Conservation (phyloP, 495 filamentous ascomycete genomes). For the Lasiosphaeris hirsuta region DNA sequence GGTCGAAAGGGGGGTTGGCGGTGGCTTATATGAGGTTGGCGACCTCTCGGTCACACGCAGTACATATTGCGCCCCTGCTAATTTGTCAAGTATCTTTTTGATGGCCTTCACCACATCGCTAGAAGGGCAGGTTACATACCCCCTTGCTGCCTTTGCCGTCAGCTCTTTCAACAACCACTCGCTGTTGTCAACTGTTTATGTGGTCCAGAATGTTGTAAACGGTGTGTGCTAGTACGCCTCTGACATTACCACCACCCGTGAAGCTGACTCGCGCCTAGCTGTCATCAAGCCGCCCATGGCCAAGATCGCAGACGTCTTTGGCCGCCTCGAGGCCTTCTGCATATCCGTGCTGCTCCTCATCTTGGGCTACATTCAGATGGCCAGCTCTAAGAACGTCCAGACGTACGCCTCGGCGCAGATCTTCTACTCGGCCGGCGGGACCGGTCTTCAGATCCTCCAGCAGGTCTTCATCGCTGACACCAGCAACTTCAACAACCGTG, state of each 20-base stretch:
- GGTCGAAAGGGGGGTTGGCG: constrained; percentile 44
- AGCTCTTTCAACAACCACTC: constrained; percentile 58
- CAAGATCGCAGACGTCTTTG: constrained; percentile 44
- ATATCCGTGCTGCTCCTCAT: constrained; percentile 35
- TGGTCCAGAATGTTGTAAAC: constrained; percentile 52
- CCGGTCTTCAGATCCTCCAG: constrained; percentile 55
- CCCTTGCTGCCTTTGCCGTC: constrained; percentile 44
- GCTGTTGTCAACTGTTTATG: constrained; percentile 53
- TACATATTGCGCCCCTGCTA: no score
- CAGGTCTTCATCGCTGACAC: constrained; percentile 65
- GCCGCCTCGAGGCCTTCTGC: constrained; percentile 39
- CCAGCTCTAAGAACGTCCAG: constrained; percentile 36
- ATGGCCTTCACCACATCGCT: constrained; percentile 48
- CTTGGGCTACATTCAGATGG: constrained; percentile 40
- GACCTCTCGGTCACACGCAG: background rate
- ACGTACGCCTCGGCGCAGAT: constrained; percentile 46
- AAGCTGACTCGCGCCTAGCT: constrained; percentile 14
- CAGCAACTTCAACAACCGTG: constrained; percentile 59
- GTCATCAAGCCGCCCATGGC: constrained; percentile 45
- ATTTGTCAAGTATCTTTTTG: constrained; percentile 29
- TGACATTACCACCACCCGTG: background rate
- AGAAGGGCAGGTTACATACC: constrained; percentile 44
- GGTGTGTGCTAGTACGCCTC: constrained; percentile 21
- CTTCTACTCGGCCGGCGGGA: constrained; percentile 45
- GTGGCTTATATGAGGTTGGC: constrained; percentile 44